A percentile compares a stretch with the other conserved stretches of the same genome.
Conservation (phyloP, 2,329 filamentous ascomycete species). For the Fusarium bulbicola region DNA sequence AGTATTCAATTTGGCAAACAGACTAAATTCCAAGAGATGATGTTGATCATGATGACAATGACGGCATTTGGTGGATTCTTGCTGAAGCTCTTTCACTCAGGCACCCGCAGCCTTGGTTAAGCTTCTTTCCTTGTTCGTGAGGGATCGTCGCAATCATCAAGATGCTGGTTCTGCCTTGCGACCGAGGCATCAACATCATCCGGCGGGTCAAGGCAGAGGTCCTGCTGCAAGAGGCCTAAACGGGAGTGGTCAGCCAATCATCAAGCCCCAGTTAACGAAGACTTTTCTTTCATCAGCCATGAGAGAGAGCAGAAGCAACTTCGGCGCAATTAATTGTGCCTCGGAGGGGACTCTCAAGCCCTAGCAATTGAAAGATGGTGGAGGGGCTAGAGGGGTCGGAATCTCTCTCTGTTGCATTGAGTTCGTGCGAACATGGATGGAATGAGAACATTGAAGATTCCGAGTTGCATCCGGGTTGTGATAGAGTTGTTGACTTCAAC, state of each 20-base stretch:
- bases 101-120: slow-evolving; percentile 6
- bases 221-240: slow-evolving; percentile 25
- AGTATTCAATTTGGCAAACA: not conserved
- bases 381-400: slow-evolving; percentile 5
- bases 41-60: slow-evolving; percentile 25
- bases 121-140: slow-evolving; percentile 36
- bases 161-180: slow-evolving; percentile 31
- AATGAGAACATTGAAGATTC: not conserved
- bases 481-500: slow-evolving; percentile 1
- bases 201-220: slow-evolving; percentile 15
- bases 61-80: slow-evolving; percentile 25
- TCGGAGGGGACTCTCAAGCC: not conserved
- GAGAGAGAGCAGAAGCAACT: slow-evolving; percentile 21
- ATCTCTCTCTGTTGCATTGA: slow-evolving; percentile 4
- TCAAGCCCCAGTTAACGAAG: not conserved
- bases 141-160: slow-evolving; percentile 21
- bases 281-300: slow-evolving; percentile 10
- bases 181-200: slow-evolving; percentile 21
- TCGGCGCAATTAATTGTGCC: slow-evolving; percentile 11
- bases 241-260: slow-evolving; percentile 24
- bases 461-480: not conserved
- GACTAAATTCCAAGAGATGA: slow-evolving; percentile 10
- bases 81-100: slow-evolving; percentile 2
- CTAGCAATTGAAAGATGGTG: slow-evolving; percentile 4
- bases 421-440: slow-evolving; percentile 10